A percentile compares a stretch with the other conserved stretches of the same genome.
Conservation (phyloP, 768 basidiomycete genomes). For the Mycena maculata region DNA sequence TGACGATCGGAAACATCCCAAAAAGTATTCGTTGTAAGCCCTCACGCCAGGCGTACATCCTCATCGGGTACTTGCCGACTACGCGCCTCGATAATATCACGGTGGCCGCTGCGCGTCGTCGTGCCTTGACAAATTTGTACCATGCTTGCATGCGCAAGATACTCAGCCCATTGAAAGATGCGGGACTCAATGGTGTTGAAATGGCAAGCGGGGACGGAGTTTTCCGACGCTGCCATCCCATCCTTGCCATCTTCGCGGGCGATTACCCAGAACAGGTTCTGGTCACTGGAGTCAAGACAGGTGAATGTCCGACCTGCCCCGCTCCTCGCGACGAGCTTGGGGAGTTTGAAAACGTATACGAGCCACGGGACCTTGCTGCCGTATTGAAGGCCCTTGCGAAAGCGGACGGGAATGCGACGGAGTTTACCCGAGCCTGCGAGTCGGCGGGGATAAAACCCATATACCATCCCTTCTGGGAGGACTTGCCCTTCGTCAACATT, state of each 20-base stretch:
- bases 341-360: slow-evolving; percentile 1
- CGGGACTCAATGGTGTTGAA: slow-evolving; percentile 17
- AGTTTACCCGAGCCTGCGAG: slow-evolving; percentile 18
- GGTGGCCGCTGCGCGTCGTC: slow-evolving; percentile 28
- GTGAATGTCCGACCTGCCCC: slow-evolving; percentile 34
- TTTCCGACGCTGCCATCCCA: slow-evolving; percentile 44
- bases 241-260: slow-evolving; percentile 51
- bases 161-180: slow-evolving; percentile 41
- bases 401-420: slow-evolving; percentile 4
- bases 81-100: slow-evolving; percentile 11
- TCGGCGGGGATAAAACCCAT: slow-evolving; percentile 28
- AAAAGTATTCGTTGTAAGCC: no score
- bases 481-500: slow-evolving; percentile 44
- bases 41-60: no score
- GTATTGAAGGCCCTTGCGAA: slow-evolving; percentile 20
- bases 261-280: slow-evolving; percentile 57
- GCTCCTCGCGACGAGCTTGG: slow-evolving; percentile 11
- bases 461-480: slow-evolving; percentile 39
- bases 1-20: no score
- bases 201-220: slow-evolving; percentile 26
- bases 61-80: no score
- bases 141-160: slow-evolving; percentile 50
- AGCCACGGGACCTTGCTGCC: slow-evolving; percentile 14
- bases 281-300: slow-evolving; percentile 39
- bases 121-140: slow-evolving; percentile 45